Conservation (phyloP, 1,284 basidiomycete genomes). For the Ceratobasidium sp. region DNA sequence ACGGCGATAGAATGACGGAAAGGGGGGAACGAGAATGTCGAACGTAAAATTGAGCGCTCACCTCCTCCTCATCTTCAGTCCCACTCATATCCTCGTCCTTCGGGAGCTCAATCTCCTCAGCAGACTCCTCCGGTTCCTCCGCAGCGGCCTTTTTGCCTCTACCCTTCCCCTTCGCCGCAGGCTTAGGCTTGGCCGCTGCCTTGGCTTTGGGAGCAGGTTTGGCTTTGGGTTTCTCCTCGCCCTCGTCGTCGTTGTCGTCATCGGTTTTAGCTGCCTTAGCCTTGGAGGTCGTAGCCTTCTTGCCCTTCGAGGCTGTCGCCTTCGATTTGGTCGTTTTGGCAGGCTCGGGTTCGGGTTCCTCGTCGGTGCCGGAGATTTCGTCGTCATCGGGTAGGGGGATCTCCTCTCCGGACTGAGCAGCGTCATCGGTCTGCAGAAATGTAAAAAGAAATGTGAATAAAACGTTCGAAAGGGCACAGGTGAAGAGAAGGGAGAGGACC, state of each 20-base stretch:
- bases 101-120: constrained; percentile 38
- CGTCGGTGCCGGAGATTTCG: constrained; percentile 37
- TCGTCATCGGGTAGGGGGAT: constrained; percentile 35
- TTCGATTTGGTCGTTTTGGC: too few species aligned
- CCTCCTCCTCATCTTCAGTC: constrained; percentile 37
- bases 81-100: constrained; percentile 44
- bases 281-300: constrained; percentile 37
- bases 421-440: constrained; percentile 34
- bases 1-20: not conserved
- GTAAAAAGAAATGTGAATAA: not conserved
- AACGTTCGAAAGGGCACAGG: not conserved
- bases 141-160: constrained; percentile 27
- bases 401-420: constrained; percentile 29
- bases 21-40: not conserved
- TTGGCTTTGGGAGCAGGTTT: constrained; percentile 23
- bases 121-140: constrained; percentile 13
- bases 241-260: constrained; percentile 12
- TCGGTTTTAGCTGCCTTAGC: constrained; percentile 12
- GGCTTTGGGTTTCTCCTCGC: constrained; percentile 37
- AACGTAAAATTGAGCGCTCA: constrained; percentile 15
- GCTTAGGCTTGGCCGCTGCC: constrained; percentile 10
- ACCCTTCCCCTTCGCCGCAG: constrained; percentile 32
- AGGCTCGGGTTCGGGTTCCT: constrained; percentile 23
- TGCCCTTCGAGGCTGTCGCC: constrained; percentile 8
- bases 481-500: not conserved